These are phyloP conservation scores for Elasticomyces elasticus DNA, from an alignment of 495 filamentous ascomycete species.

Conservation along the genomic window DNA sequence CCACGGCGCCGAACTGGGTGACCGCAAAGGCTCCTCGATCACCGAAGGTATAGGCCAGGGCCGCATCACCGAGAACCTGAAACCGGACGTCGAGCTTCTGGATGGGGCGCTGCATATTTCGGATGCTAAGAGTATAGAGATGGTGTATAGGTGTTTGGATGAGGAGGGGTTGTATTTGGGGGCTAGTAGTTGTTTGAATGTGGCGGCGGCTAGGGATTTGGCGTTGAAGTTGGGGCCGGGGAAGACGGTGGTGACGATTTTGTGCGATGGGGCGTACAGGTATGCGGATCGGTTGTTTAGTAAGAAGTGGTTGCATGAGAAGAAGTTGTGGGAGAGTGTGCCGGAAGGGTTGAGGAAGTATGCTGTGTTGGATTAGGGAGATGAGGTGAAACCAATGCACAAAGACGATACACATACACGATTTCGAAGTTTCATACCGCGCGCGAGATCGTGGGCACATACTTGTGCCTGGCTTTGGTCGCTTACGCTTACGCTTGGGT, in stretches of 20 bases:
- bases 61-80: conserved; percentile 86
- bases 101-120: conserved; percentile 79
- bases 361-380: conserved; percentile 63
- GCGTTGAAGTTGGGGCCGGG: conserved; percentile 83
- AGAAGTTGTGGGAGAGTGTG: conserved; percentile 72
- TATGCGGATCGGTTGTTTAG: conserved; percentile 93
- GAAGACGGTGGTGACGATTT: conserved; percentile 82
- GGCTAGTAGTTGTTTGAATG: conserved; percentile 84
- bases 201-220: conserved; percentile 88
- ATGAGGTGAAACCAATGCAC: too few relatives aligned
- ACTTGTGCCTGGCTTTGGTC: too few relatives aligned
- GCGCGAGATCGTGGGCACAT: too few relatives aligned
- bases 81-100: conserved; percentile 71
- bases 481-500: too few relatives aligned
- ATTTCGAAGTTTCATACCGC: too few relatives aligned
- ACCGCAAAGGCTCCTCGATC: conserved; percentile 80
- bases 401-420: too few relatives aligned
- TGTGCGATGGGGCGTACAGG: conserved; percentile 91
- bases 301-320: conserved; percentile 73
- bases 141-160: conserved; percentile 95
- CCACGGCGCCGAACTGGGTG: conserved; percentile 61
- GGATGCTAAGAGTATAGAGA: conserved; percentile 91
- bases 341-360: conserved; percentile 83
- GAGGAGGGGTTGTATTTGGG: conserved; percentile 96
- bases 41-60: conserved; percentile 98